Percentiles rank a stretch among this genome's conserved stretches.
Evolutionary conservation across 139 green algal genomes (phyloP).

Genomic region (Volvox africanus): DNA sequence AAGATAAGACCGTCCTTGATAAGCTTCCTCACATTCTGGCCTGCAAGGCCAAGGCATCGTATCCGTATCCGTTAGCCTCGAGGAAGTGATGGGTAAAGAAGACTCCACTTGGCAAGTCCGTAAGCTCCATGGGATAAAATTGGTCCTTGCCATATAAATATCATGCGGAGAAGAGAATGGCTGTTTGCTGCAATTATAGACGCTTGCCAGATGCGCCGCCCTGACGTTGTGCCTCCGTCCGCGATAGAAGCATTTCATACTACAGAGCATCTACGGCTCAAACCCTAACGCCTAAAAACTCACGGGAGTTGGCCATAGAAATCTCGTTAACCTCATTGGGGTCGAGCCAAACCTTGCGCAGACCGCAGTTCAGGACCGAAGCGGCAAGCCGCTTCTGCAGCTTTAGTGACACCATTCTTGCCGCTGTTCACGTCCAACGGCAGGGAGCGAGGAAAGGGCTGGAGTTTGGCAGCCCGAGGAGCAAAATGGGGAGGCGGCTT

Average conservation of each 20-base stretch:
- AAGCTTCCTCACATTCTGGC: constrained; percentile 99
- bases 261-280: neutral
- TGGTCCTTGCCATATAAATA: neutral
- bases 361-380: constrained; percentile 94
- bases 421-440: constrained; percentile 30
- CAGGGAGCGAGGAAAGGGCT: constrained; percentile 38
- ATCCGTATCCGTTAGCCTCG: neutral
- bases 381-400: constrained; percentile 99
- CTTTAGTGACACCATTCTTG: constrained; percentile 97
- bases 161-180: neutral
- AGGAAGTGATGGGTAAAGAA: neutral
- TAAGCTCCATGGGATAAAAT: neutral
- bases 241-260: neutral
- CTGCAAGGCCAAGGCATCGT: constrained; percentile 67
- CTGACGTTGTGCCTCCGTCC: constrained; percentile 18
- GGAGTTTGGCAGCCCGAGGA: neutral
- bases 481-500: constrained; percentile 19
- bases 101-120: neutral
- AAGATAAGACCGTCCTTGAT: constrained; percentile 99
- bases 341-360: constrained; percentile 98
- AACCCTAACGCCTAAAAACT: constrained; percentile 54
- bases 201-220: constrained; percentile 26
- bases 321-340: constrained; percentile 99
- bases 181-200: neutral
- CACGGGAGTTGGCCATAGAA: constrained; percentile 99